Percentiles rank a stretch among this genome's conserved stretches.
These are phyloP conservation scores for Sugiyamaella valdiviana DNA, from an alignment of 805 yeast species.

Conservation along the genomic window DNA sequence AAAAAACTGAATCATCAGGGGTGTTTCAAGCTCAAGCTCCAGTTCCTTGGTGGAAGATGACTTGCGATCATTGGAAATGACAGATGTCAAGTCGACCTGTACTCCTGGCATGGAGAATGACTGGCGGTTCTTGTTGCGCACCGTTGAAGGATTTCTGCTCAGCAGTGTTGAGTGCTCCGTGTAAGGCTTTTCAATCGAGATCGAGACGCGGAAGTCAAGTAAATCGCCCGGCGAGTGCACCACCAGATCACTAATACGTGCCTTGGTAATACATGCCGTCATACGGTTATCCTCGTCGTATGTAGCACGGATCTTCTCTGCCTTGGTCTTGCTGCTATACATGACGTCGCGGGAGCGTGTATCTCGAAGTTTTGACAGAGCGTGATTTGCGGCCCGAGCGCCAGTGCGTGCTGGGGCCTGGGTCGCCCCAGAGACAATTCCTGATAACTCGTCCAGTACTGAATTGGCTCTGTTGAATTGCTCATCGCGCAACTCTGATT, in stretches of 20 bases:
- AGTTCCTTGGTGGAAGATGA: conserved; percentile 34
- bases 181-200: conserved; percentile 68
- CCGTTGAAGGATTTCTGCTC: conserved; percentile 46
- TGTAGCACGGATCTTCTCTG: conserved; percentile 26
- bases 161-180: conserved; percentile 45
- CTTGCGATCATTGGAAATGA: conserved; percentile 17
- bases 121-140: conserved; percentile 65
- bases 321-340: conserved; percentile 8
- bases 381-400: neutral
- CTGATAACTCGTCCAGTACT: conserved; percentile 20
- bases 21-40: conserved; percentile 47
- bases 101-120: conserved; percentile 63
- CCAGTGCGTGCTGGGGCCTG: too few relatives aligned
- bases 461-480: conserved; percentile 20
- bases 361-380: conserved; percentile 3
- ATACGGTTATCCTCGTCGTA: conserved; percentile 24
- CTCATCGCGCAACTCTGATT: conserved; percentile 26
- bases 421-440: neutral
- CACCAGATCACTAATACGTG: conserved; percentile 64
- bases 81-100: conserved; percentile 31
- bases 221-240: conserved; percentile 69
- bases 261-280: conserved; percentile 65
- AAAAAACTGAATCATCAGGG: conserved; percentile 37
- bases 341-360: conserved; percentile 15
- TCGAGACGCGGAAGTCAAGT: conserved; percentile 69